Evolutionary conservation across 2,329 filamentous ascomycete species (phyloP).

Genomic region (Mycogone perniciosa): DNA sequence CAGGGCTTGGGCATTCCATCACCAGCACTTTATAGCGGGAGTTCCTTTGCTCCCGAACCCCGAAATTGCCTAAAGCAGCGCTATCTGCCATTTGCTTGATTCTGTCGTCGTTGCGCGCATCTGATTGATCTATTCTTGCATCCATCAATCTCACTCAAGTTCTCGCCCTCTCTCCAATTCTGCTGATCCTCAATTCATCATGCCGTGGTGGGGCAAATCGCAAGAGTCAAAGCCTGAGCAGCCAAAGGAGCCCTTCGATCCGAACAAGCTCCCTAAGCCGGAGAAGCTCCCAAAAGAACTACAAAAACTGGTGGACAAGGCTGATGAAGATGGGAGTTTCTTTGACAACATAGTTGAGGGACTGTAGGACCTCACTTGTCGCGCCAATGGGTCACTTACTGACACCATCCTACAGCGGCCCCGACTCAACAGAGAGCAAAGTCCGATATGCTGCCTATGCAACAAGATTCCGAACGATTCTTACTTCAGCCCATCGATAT

Average conservation of each 20-base stretch:
- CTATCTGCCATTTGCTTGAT: no score
- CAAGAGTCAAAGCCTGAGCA: constrained; percentile 28
- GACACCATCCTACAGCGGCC: constrained; percentile 25
- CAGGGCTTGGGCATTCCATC: background rate
- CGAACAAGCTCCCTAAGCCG: constrained; percentile 40
- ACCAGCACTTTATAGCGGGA: constrained; percentile 1
- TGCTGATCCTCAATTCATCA: constrained; percentile 13
- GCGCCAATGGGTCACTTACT: constrained; percentile 12
- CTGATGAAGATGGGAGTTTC: constrained; percentile 61
- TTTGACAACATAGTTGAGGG: constrained; percentile 74
- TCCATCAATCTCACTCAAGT: background rate
- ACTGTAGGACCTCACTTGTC: constrained; percentile 51
- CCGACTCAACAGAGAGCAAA: constrained; percentile 76
- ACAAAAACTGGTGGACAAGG: constrained; percentile 52
- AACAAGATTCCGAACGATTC: constrained; percentile 74
- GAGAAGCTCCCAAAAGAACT: constrained; percentile 49
- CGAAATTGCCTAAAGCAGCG: no score
- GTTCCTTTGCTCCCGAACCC: background rate
- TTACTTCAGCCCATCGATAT: constrained; percentile 87
- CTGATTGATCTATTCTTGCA: no score
- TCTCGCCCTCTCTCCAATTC: background rate
- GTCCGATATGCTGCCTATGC: constrained; percentile 93
- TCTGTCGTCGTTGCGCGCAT: no score
- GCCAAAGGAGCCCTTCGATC: constrained; percentile 31
- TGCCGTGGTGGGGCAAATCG: constrained; percentile 40